Evolutionary conservation across 108 stramenopile genomes (phyloP).

Genomic region (Cyclostephanos tholiformis): DNA sequence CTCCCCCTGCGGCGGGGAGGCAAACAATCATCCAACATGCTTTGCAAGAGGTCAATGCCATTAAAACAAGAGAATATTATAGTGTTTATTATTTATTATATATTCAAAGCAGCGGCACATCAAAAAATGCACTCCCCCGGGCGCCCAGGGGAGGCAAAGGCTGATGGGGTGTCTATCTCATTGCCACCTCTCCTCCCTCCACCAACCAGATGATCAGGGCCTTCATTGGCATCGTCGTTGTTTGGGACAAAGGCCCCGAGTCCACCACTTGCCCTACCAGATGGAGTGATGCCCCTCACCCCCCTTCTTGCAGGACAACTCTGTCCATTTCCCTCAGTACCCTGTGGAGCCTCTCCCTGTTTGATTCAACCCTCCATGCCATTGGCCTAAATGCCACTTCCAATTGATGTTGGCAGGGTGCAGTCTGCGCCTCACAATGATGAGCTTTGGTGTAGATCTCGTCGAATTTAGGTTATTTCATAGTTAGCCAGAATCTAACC

Average conservation of each 20-base stretch:
- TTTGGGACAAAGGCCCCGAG: conserved; percentile 20
- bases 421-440: conserved; percentile 61
- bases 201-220: not conserved
- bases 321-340: conserved; percentile 29
- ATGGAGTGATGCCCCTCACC: not conserved
- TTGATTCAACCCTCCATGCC: not conserved
- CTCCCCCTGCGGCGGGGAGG: too few relatives aligned
- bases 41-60: too few relatives aligned
- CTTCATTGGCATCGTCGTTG: conserved; percentile 31
- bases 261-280: conserved; percentile 15
- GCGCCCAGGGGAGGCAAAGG: conserved; percentile 18
- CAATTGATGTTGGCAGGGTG: conserved; percentile 26
- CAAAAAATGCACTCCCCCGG: too few relatives aligned
- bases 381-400: too few relatives aligned
- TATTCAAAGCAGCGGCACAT: too few relatives aligned
- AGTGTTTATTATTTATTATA: too few relatives aligned
- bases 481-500: too few relatives aligned
- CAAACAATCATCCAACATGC: too few relatives aligned
- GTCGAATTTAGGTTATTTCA: too few relatives aligned
- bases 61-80: too few relatives aligned
- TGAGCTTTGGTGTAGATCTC: conserved; percentile 74
- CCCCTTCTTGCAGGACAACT: not conserved
- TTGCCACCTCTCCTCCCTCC: conserved; percentile 3
- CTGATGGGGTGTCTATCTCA: not conserved
- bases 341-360: conserved; percentile 21